Conservation (phyloP, 2,329 filamentous ascomycete genomes). For the Teratosphaeria nubilosa region DNA sequence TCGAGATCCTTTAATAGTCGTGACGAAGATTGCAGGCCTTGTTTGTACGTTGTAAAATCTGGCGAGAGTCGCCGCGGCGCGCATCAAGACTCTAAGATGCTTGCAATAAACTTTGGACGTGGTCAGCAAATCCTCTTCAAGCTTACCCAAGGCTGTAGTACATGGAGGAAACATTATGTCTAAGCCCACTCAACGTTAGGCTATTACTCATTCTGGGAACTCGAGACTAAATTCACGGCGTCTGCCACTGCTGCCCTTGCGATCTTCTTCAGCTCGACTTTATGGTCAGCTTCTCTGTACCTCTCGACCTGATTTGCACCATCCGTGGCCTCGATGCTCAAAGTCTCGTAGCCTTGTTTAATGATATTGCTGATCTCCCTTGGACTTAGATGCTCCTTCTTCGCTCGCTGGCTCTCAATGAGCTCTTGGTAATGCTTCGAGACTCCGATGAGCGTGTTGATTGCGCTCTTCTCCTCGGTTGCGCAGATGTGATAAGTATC, state of each 20-base stretch:
- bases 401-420: conserved; percentile 50
- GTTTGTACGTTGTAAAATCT: neutral
- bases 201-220: neutral
- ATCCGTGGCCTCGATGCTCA: conserved; percentile 83
- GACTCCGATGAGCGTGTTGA: conserved; percentile 74
- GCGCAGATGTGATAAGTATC: conserved; percentile 53
- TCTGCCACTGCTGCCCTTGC: conserved; percentile 68
- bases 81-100: neutral
- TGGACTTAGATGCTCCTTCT: conserved; percentile 59
- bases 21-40: neutral
- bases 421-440: conserved; percentile 79
- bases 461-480: conserved; percentile 48
- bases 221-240: conserved; percentile 28
- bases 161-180: neutral
- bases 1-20: neutral
- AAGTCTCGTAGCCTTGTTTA: conserved; percentile 89
- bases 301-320: conserved; percentile 58
- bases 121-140: neutral
- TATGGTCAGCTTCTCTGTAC: conserved; percentile 80
- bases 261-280: conserved; percentile 75
- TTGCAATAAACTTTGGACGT: neutral
- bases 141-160: neutral
- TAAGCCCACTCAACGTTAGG: neutral
- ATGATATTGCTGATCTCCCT: conserved; percentile 82
- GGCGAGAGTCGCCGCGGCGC: neutral